These are phyloP conservation scores for Pseudoturritis turrita DNA, from an alignment of 345 rosid genomes.

Conservation along the genomic window DNA sequence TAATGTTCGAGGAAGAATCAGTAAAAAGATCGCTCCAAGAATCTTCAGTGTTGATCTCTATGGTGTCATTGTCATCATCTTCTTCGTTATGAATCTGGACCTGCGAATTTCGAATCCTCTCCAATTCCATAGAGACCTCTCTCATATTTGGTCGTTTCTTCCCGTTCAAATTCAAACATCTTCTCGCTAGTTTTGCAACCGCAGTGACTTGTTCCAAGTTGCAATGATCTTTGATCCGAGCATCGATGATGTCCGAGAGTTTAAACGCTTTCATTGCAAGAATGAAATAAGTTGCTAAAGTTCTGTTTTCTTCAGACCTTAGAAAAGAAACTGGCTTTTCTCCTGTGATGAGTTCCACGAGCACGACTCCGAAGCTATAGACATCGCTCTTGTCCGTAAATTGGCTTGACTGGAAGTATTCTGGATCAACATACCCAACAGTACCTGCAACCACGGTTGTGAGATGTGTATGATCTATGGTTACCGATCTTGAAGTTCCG, in stretches of 20 bases:
- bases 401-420: constrained; percentile 25
- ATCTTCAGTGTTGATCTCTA: no score
- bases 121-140: constrained; percentile 31
- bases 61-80: no score
- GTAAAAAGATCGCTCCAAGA: no score
- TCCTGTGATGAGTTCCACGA: constrained; percentile 56
- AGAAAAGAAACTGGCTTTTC: neutral
- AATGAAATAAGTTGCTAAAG: constrained; percentile 21
- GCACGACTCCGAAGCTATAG: constrained; percentile 75
- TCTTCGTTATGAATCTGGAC: neutral
- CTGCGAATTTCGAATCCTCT: constrained; percentile 18
- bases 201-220: constrained; percentile 13
- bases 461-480: constrained; percentile 35
- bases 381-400: constrained; percentile 46
- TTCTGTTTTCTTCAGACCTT: constrained; percentile 11
- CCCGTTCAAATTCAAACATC: constrained; percentile 33
- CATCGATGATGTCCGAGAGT: constrained; percentile 1
- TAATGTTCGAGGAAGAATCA: no score
- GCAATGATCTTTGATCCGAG: constrained; percentile 6
- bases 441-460: constrained; percentile 29
- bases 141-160: constrained; percentile 42
- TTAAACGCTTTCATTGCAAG: constrained; percentile 12
- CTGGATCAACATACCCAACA: constrained; percentile 26
- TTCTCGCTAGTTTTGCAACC: constrained; percentile 32
- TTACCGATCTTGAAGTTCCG: constrained; percentile 43